Base-by-base conservation (phyloP, 495 filamentous ascomycete species). In the Aspergillus taichungensis region DNA sequence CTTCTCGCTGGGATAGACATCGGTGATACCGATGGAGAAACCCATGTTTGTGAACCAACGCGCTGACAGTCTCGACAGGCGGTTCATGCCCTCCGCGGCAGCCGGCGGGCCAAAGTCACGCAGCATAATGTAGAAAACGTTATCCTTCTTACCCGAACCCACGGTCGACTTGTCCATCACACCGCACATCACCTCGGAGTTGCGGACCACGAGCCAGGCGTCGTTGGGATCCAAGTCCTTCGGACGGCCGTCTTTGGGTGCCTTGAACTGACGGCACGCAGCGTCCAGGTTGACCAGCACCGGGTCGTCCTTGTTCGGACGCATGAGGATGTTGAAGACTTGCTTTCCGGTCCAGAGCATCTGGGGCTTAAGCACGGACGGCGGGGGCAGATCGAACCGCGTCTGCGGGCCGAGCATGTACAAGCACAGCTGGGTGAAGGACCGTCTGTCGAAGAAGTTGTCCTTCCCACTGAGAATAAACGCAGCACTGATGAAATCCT, bases 181-280 rank as follows among this genome's bases (percentile, higher is more conserved):
- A 54, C 92, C 92, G 56, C 92, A 96, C 88, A 98, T 96, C 48
- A 98, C 81, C 61, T 96, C 92, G 0, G 90, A 95, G 54, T 97
- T 96, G 34, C 92, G 84, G 52, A 98, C 82, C 11, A 94, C 86
- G 24, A 98, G 71, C 77, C 83, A 96, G 6, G 77, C 76, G 63
- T 98, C 92, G 51, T 95, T 84, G 4, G 75, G 73, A 53, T 86
- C 81, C 66, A 97, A 78, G 55, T 96, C 91, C 6, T 67, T 62
- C 73, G 69, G 44, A 62, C 66, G 39, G 62, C 63, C 53, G 66
- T 68, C 64, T 48, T 72, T 73, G 11, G 67, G 66, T 52, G 38
- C 70, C 62, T 69, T 83, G 77, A 70, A 97, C 40, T 89, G 79
- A 69, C 85, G 85, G 58, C 91, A 94, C 47, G 87, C 87, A 34